Evolutionary conservation across 2,329 filamentous ascomycete genomes (phyloP).

Genomic region (Fusarium sp.): DNA sequence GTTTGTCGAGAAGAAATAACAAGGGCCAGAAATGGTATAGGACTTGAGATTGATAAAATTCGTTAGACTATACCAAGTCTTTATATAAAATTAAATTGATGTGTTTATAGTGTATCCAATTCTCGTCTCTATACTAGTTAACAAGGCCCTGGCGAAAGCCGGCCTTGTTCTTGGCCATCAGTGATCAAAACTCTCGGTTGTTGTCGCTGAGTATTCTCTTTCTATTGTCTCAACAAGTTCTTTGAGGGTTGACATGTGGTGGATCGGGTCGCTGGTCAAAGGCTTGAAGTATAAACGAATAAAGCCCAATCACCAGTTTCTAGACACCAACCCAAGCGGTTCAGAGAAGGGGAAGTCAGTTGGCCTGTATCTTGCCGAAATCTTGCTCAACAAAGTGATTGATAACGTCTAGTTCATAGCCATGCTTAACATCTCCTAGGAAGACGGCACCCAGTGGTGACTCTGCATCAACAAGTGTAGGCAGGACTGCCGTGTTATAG

Average conservation of each 20-base stretch:
- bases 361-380: accelerated
- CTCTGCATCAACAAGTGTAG: background rate
- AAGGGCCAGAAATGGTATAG: background rate
- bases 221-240: background rate
- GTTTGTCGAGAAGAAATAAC: conserved; percentile 3
- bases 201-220: accelerated
- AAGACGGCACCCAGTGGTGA: background rate
- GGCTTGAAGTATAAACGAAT: conserved; percentile 7
- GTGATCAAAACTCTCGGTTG: accelerated
- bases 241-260: background rate
- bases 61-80: no score
- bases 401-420: background rate
- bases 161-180: background rate
- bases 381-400: background rate
- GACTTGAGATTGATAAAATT: no score
- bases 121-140: conserved; percentile 16
- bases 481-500: background rate
- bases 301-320: background rate
- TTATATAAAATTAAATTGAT: no score
- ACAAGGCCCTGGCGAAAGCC: background rate
- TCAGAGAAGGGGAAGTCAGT: background rate
- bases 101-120: conserved; percentile 3
- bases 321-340: accelerated
- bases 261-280: background rate
- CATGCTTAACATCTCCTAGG: accelerated